Evolutionary conservation across 257 asterid species (phyloP).

Genomic region (Eustoma russellianum): DNA sequence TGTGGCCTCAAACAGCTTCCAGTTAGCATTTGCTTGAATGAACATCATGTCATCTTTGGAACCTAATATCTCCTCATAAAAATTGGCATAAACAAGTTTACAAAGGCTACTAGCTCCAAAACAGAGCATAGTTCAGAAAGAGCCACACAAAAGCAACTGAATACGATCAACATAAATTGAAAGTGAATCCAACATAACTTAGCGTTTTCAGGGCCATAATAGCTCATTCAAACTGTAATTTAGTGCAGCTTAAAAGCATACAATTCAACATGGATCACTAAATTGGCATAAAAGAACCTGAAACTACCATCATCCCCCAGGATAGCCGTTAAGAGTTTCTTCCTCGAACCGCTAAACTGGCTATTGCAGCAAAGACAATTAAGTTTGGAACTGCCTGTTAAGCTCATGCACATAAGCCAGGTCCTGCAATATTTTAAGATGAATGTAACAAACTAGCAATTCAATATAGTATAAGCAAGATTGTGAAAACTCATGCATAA

Average conservation of each 20-base stretch:
- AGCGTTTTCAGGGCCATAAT: slow-evolving; percentile 24
- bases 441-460: slow-evolving; percentile 8
- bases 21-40: slow-evolving; percentile 15
- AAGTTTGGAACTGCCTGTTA: background rate
- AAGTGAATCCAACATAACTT: slow-evolving; percentile 14
- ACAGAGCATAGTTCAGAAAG: slow-evolving; percentile 14
- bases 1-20: slow-evolving; percentile 10
- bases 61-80: slow-evolving; percentile 4
- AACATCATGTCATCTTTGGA: background rate
- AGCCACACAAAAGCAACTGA: slow-evolving; percentile 14
- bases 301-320: slow-evolving; percentile 29
- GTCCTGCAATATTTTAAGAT: slow-evolving; percentile 23
- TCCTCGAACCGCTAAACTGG: slow-evolving; percentile 1
- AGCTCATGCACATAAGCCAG: slow-evolving; percentile 1
- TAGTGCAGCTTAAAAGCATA: slow-evolving; percentile 15
- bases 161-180: slow-evolving; percentile 22
- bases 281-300: slow-evolving; percentile 56
- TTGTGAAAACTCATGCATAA: background rate
- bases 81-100: slow-evolving; percentile 1
- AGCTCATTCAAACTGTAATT: slow-evolving; percentile 37
- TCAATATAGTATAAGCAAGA: too few species aligned
- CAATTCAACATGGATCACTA: slow-evolving; percentile 22
- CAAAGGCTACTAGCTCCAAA: slow-evolving; percentile 2
- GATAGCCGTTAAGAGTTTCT: slow-evolving; percentile 25
- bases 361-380: slow-evolving; percentile 9